Evolutionary conservation across 495 filamentous ascomycete species (phyloP).

Genomic region (Penicillium maclennaniae): DNA sequence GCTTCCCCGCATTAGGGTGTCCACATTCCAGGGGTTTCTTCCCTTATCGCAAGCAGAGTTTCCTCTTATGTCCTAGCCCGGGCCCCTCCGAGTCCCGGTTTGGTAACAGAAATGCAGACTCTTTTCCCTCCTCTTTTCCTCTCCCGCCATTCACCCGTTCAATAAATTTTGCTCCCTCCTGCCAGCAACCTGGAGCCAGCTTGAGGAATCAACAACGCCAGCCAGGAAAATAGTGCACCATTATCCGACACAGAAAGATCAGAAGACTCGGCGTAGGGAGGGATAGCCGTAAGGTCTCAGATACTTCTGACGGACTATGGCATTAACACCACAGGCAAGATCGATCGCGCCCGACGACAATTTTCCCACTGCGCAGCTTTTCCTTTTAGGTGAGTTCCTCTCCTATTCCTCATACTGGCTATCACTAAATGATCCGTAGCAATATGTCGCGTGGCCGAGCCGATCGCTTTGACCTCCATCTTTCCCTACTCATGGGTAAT

Average conservation of each 20-base stretch:
- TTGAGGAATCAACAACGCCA: background rate
- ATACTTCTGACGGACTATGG: slow-evolving; percentile 43
- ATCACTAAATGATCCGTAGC: slow-evolving; percentile 27
- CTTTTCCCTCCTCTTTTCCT: background rate
- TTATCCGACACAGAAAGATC: background rate
- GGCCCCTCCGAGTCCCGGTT: background rate
- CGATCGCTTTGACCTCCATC: slow-evolving; percentile 82
- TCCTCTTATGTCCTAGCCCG: background rate
- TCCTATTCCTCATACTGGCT: background rate
- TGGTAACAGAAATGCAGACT: slow-evolving; percentile 12
- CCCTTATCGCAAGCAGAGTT: background rate
- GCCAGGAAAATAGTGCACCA: background rate
- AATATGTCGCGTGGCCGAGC: slow-evolving; percentile 80
- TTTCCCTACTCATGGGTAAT: slow-evolving; percentile 86
- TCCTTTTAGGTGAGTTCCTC: slow-evolving; percentile 60
- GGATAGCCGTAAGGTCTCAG: slow-evolving; percentile 48
- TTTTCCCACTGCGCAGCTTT: slow-evolving; percentile 75
- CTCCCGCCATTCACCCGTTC: background rate
- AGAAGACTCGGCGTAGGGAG: slow-evolving; percentile 17
- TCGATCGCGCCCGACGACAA: slow-evolving; percentile 33
- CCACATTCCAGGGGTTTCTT: slow-evolving; percentile 1
- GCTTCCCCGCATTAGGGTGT: background rate
- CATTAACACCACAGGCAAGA: slow-evolving; percentile 51
- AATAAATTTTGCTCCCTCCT: background rate
- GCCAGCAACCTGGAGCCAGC: background rate